phyloP scores from a whole-genome alignment of 371 early-diverging fungal genomes.

The Apophysomyces sp. region DNA sequence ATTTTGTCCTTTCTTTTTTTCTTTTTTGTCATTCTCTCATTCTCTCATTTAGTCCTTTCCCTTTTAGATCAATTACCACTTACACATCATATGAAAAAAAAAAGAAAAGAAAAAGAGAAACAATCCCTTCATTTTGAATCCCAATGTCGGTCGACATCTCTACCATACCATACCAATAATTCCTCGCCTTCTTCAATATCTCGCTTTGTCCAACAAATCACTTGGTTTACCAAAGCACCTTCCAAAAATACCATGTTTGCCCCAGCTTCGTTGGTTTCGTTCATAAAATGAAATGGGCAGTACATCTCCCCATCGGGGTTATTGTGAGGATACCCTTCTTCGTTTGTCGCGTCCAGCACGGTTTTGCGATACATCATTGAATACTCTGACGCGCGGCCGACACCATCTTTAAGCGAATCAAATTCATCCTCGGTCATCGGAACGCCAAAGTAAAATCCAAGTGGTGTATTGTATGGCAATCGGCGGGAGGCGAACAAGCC shows the following conservation, averaged over 20 bases:
- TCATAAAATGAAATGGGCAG: conserved; percentile 88
- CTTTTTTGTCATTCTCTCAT: not conserved
- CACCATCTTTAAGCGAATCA: conserved; percentile 79
- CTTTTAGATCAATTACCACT: not conserved
- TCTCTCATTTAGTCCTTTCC: too few relatives aligned
- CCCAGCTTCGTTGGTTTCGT: conserved; percentile 54
- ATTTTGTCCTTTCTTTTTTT: not conserved
- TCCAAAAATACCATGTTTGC: conserved; percentile 73
- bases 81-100: not conserved
- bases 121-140: not conserved
- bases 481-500: conserved; percentile 78
- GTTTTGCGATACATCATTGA: conserved; percentile 82
- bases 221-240: conserved; percentile 76
- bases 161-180: conserved; percentile 68
- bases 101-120: not conserved
- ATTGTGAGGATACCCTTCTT: conserved; percentile 64
- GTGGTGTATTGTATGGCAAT: conserved; percentile 67
- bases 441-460: conserved; percentile 92
- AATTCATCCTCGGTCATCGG: conserved; percentile 91
- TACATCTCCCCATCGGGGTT: conserved; percentile 58
- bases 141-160: conserved; percentile 49
- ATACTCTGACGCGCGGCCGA: conserved; percentile 64
- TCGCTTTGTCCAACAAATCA: conserved; percentile 70
- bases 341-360: conserved; percentile 56
- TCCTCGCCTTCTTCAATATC: conserved; percentile 75